Evolutionary conservation across 169 alveolate genomes (phyloP).

Genomic region (Amoebophrya sp.): DNA sequence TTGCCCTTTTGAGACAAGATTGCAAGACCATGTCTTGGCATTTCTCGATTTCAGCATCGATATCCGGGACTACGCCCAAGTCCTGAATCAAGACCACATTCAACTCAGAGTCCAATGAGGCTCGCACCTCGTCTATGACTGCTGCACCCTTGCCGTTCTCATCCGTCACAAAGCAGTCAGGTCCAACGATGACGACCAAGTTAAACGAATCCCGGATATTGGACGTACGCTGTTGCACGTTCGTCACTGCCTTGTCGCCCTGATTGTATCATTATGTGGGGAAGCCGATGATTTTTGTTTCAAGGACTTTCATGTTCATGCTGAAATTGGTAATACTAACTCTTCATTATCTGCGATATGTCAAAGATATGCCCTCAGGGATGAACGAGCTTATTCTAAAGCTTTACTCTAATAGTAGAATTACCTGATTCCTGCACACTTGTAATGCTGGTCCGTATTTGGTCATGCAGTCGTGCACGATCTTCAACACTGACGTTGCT

Average conservation of each 20-base stretch:
- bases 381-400: too few relatives aligned
- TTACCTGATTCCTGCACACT: background rate
- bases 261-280: too few relatives aligned
- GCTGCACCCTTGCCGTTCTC: constrained; percentile 4
- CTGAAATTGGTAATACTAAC: too few relatives aligned
- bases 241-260: constrained; percentile 24
- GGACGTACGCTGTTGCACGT: constrained; percentile 8
- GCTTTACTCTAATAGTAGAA: too few relatives aligned
- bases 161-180: background rate
- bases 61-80: background rate
- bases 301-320: too few relatives aligned
- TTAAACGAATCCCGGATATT: background rate
- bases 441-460: background rate
- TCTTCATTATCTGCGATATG: too few relatives aligned
- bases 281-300: too few relatives aligned
- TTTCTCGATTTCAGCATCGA: background rate
- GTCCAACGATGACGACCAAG: background rate
- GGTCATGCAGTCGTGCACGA: background rate
- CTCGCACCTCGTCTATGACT: background rate
- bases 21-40: background rate
- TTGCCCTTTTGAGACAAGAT: background rate
- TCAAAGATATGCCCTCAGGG: too few relatives aligned
- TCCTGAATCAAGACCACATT: background rate
- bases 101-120: background rate
- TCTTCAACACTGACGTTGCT: background rate